Percentiles rank a stretch among this genome's conserved stretches.
Conservation (phyloP, 163 green algal species). For the Picocystis sp. region DNA sequence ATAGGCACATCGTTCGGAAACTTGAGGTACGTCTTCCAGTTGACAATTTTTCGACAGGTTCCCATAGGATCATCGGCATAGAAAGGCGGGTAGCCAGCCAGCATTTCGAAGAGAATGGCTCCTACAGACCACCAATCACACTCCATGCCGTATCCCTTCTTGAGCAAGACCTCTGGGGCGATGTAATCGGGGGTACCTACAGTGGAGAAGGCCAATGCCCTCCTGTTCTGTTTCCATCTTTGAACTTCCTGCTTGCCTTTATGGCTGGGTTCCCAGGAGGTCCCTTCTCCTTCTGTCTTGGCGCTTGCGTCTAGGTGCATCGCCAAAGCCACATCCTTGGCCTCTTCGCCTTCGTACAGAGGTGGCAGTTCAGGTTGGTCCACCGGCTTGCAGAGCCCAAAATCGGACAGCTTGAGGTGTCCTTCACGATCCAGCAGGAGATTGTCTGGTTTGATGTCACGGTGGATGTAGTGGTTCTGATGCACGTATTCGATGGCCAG, state of each 20-base stretch:
- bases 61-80: slow-evolving; percentile 73
- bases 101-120: slow-evolving; percentile 96
- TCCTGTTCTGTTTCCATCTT: slow-evolving; percentile 23
- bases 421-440: slow-evolving; percentile 67
- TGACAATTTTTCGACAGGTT: slow-evolving; percentile 94
- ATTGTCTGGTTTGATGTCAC: slow-evolving; percentile 99
- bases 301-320: not conserved
- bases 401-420: slow-evolving; percentile 93
- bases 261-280: slow-evolving; percentile 1
- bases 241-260: slow-evolving; percentile 13
- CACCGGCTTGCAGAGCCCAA: slow-evolving; percentile 93
- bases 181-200: slow-evolving; percentile 99
- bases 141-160: slow-evolving; percentile 97
- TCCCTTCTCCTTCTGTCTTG: not conserved
- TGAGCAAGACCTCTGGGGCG: slow-evolving; percentile 86
- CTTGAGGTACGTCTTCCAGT: slow-evolving; percentile 80
- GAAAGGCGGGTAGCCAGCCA: slow-evolving; percentile 92
- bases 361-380: slow-evolving; percentile 31
- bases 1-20: slow-evolving; percentile 43
- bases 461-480: slow-evolving; percentile 81
- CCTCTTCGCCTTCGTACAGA: slow-evolving; percentile 21
- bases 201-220: slow-evolving; percentile 64
- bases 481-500: slow-evolving; percentile 82
- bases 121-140: slow-evolving; percentile 96
- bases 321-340: slow-evolving; percentile 6